These are phyloP conservation scores for Isatis lusitanica DNA, from an alignment of 441 rosid genomes.

Conservation along the genomic window DNA sequence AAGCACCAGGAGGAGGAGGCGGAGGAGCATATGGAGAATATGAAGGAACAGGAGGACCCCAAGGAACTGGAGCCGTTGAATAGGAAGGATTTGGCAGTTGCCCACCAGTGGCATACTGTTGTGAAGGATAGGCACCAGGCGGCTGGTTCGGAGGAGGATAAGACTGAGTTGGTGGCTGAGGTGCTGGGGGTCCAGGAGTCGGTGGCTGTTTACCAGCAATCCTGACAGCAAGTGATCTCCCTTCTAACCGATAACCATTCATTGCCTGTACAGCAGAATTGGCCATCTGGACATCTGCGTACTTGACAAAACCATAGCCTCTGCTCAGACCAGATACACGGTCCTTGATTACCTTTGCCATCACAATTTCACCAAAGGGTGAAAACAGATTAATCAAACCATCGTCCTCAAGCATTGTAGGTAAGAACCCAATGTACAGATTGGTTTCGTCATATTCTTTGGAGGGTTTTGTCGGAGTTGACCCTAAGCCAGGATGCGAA, in stretches of 20 bases:
- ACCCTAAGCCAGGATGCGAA: slow-evolving; percentile 78
- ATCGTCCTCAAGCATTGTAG: slow-evolving; percentile 84
- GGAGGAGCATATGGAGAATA: slow-evolving; percentile 79
- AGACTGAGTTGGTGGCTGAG: slow-evolving; percentile 47
- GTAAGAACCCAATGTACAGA: slow-evolving; percentile 86
- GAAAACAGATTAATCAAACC: slow-evolving; percentile 80
- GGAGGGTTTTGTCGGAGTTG: slow-evolving; percentile 52
- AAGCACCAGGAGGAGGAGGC: slow-evolving; percentile 85
- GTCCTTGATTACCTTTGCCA: slow-evolving; percentile 97
- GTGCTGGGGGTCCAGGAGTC: slow-evolving; percentile 69
- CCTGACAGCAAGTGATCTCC: slow-evolving; percentile 87
- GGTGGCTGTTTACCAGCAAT: slow-evolving; percentile 94
- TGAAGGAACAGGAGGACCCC: slow-evolving; percentile 85
- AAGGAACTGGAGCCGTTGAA: slow-evolving; percentile 68
- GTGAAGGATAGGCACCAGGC: slow-evolving; percentile 75
- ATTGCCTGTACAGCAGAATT: slow-evolving; percentile 77
- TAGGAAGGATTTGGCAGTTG: slow-evolving; percentile 68
- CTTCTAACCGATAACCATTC: slow-evolving; percentile 82
- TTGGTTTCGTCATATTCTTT: slow-evolving; percentile 92
- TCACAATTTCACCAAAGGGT: slow-evolving; percentile 84
- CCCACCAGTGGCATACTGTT: slow-evolving; percentile 73
- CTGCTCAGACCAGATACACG: slow-evolving; percentile 69
- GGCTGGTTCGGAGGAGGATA: slow-evolving; percentile 66
- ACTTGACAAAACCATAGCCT: slow-evolving; percentile 94
- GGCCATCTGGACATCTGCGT: slow-evolving; percentile 85